phyloP scores from a whole-genome alignment of 192 early-diverging fungal genomes.

The Coemansia sp. region DNA sequence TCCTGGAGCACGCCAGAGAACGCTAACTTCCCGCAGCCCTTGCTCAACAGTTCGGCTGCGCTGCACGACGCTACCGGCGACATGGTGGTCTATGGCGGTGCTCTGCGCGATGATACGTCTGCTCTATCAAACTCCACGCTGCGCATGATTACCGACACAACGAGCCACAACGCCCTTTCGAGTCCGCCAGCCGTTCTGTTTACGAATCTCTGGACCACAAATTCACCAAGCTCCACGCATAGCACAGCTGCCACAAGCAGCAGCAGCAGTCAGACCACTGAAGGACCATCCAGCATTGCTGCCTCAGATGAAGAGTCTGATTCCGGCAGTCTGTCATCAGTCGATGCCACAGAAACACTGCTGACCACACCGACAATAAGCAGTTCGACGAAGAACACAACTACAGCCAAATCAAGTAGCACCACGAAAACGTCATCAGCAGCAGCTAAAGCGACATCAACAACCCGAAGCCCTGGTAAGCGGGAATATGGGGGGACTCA shows the following conservation, averaged over 20 bases:
- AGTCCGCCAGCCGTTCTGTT: neutral
- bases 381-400: neutral
- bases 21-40: conserved; percentile 13
- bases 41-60: conserved; percentile 29
- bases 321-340: neutral
- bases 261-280: neutral
- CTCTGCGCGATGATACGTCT: neutral
- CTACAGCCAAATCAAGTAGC: neutral
- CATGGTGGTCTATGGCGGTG: conserved; percentile 40
- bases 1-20: conserved; percentile 37
- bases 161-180: conserved; percentile 4
- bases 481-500: neutral
- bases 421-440: neutral
- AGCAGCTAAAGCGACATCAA: neutral
- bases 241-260: neutral
- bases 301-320: neutral
- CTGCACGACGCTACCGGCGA: conserved; percentile 38
- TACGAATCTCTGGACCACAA: conserved; percentile 1
- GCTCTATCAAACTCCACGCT: conserved; percentile 35
- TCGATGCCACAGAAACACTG: conserved; percentile 1
- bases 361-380: neutral
- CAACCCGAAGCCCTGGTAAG: neutral
- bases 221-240: neutral
- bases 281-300: neutral
- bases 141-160: conserved; percentile 35